Evolutionary conservation across 140 eudicot genomes (phyloP).

Genomic region (Bidens hawaiensis): DNA sequence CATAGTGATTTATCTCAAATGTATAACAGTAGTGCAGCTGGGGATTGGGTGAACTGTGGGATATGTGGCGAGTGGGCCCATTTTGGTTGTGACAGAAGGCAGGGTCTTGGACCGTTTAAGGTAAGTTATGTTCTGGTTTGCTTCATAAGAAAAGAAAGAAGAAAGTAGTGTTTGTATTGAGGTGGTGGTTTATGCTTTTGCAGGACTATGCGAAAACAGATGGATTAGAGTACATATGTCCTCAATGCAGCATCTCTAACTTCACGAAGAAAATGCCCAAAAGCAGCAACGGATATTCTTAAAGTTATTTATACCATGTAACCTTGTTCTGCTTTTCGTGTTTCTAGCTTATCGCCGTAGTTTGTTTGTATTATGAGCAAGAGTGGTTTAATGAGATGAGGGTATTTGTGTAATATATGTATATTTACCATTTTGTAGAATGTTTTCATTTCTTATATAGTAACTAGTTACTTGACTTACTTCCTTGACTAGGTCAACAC

Average conservation of each 20-base stretch:
- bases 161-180: neutral
- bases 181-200: neutral
- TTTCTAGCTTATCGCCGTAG: constrained; percentile 23
- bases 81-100: too few species aligned
- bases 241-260: constrained; percentile 93
- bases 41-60: constrained; percentile 25
- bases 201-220: constrained; percentile 99
- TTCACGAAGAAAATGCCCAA: constrained; percentile 74
- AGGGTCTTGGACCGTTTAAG: too few species aligned
- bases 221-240: constrained; percentile 96
- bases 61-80: too few species aligned
- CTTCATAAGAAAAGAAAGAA: neutral
- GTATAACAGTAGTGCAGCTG: constrained; percentile 26
- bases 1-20: too few species aligned
- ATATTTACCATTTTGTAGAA: constrained; percentile 26
- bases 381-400: constrained; percentile 4
- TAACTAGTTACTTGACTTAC: too few species aligned
- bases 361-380: constrained; percentile 19
- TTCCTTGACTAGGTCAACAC: neutral
- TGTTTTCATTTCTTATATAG: neutral
- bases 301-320: constrained; percentile 15
- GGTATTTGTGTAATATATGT: constrained; percentile 41
- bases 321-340: constrained; percentile 1
- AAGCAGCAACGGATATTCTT: constrained; percentile 73
- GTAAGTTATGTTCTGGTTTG: neutral